Base-by-base conservation (phyloP, 768 basidiomycete species). In the Ramaria sp. region DNA sequence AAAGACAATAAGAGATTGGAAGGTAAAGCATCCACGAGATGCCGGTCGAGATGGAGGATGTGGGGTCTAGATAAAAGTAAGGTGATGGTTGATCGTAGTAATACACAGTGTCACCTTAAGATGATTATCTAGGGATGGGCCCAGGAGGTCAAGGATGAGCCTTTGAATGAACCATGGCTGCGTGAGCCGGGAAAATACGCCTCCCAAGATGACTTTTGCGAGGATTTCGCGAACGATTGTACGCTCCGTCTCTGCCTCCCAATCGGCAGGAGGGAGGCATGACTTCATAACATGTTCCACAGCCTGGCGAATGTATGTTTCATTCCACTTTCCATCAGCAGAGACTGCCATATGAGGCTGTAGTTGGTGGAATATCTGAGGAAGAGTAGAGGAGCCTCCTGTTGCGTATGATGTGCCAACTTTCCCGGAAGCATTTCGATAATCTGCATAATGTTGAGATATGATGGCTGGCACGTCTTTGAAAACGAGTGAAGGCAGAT, bases 131-230 rank as follows among this genome's bases (percentile, higher is more conserved):
- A 30, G n/a, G 42, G 36, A 65, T 63, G 24, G 74, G 70, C 80
- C 85, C 10, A 95, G 68, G 3, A 84, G 65, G 61, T 82, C 81
- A 34, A 94, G 71, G 10, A 86, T 71, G 3, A 76, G 62, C 61
- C 74, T 81, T 56, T 91, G 82, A 44, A 95, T 77, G 65, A 96
- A 97, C 92, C 94, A 97, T 0, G 88, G 86, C 64, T 96, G 85
- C 5, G 81, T 78, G 49, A 95, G 65, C 60, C 78, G 82, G 28
- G 83, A 82, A 24, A 69, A 64, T 3, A 72, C 59, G 16, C 60
- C 64, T 47, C 77, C 76, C 58, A 92, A 70, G 5, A 97, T 69
- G 22, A 88, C 73, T 60, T 87, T 85, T 62, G 90, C 77, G 28
- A 95, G 62, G 37, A 96, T 71, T 69, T 98, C 95, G 55, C 91